A percentile compares a stretch with the other conserved stretches of the same genome.
These are phyloP conservation scores for Phytophthora cryptogea DNA, from an alignment of 352 stramenopile species.

Conservation along the genomic window DNA sequence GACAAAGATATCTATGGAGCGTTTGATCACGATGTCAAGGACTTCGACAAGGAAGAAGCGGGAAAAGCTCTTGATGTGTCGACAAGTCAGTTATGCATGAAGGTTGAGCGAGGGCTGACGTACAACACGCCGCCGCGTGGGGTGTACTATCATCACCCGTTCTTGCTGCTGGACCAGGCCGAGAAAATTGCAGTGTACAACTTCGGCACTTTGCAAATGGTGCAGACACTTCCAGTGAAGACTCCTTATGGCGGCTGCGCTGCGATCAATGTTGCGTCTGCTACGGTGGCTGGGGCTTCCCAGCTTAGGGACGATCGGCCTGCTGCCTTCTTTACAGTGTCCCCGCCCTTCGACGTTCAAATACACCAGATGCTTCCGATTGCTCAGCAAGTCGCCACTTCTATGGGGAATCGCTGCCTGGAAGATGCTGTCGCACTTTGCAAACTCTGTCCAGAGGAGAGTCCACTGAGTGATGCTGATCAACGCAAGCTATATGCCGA, in stretches of 20 bases:
- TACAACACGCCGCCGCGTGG: constrained; percentile 50
- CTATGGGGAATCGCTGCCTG: constrained; percentile 37
- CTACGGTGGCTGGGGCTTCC: neutral
- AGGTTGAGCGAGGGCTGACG: constrained; percentile 50
- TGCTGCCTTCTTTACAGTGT: constrained; percentile 46
- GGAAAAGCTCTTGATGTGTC: constrained; percentile 44
- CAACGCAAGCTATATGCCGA: constrained; percentile 55
- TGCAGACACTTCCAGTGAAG: constrained; percentile 70
- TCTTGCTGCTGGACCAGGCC: constrained; percentile 63
- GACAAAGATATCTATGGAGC: constrained; percentile 29
- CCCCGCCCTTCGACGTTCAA: constrained; percentile 52
- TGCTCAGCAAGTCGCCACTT: constrained; percentile 51
- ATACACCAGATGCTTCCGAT: constrained; percentile 62
- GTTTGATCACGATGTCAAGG: constrained; percentile 22
- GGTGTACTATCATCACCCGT: constrained; percentile 67
- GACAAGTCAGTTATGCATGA: constrained; percentile 46
- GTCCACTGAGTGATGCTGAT: constrained; percentile 57
- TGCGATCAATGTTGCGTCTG: constrained; percentile 29
- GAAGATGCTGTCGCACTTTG: constrained; percentile 70
- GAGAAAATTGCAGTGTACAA: constrained; percentile 71
- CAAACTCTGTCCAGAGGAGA: constrained; percentile 71
- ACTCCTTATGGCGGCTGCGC: constrained; percentile 37
- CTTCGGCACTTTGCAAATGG: constrained; percentile 51
- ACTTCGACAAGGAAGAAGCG: constrained; percentile 12
- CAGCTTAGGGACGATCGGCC: constrained; percentile 28